Conservation (phyloP, 1,284 basidiomycete genomes). For the Termitomyces sp. region DNA sequence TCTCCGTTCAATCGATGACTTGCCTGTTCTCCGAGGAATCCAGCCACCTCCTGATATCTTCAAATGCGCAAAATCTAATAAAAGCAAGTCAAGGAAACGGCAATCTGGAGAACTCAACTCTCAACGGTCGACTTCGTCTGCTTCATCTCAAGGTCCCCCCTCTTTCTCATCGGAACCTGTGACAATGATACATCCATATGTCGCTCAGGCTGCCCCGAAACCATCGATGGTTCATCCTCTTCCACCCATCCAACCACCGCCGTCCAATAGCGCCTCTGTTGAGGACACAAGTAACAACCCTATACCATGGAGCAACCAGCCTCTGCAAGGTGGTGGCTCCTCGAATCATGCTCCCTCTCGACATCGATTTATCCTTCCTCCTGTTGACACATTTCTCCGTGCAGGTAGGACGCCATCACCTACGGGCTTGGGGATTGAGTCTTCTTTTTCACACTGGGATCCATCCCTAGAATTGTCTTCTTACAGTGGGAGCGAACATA, state of each 20-base stretch:
- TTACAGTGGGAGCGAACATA: conserved; percentile 12
- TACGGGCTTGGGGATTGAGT: background rate
- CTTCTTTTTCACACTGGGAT: conserved; percentile 5
- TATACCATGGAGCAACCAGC: background rate
- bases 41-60: conserved; percentile 57
- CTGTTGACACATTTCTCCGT: conserved; percentile 3
- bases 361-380: conserved; percentile 1
- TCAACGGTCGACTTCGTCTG: conserved; percentile 13
- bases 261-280: background rate
- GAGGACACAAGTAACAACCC: background rate
- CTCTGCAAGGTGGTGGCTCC: background rate
- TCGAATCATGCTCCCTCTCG: background rate
- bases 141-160: background rate
- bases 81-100: conserved; percentile 31
- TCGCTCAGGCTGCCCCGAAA: conserved; percentile 13
- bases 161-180: conserved; percentile 24
- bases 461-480: conserved; percentile 16
- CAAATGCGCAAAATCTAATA: conserved; percentile 54
- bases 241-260: background rate
- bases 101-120: conserved; percentile 28
- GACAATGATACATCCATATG: conserved; percentile 36
- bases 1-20: conserved; percentile 60
- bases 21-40: conserved; percentile 47
- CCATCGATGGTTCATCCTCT: background rate
- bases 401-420: conserved; percentile 2